phyloP scores from a whole-genome alignment of 495 filamentous ascomycete genomes.

The Pseudomonodictys pantanalensis region DNA sequence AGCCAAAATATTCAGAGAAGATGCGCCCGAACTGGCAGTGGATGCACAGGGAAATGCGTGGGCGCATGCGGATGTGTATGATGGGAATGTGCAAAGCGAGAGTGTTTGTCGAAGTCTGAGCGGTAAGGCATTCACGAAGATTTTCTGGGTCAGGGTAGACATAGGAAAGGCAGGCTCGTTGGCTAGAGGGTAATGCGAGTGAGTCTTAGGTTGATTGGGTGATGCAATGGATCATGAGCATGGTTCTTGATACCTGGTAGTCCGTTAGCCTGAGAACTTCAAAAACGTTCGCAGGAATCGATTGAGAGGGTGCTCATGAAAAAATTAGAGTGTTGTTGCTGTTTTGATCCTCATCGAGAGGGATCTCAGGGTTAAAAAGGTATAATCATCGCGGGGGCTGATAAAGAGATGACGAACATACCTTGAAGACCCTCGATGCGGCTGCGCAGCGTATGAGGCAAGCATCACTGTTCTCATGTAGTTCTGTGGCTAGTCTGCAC shows the following conservation, averaged over 20 bases:
- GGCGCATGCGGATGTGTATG: slow-evolving; percentile 41
- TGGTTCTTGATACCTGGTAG: neutral
- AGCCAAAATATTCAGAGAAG: slow-evolving; percentile 35
- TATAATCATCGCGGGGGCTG: slow-evolving; percentile 47
- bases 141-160: slow-evolving; percentile 43
- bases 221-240: neutral
- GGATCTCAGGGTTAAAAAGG: slow-evolving; percentile 58
- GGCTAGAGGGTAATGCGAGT: neutral
- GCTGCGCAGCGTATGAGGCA: slow-evolving; percentile 6
- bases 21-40: slow-evolving; percentile 24
- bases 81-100: slow-evolving; percentile 38
- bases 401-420: slow-evolving; percentile 19
- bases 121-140: slow-evolving; percentile 32
- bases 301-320: slow-evolving; percentile 49
- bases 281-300: neutral
- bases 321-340: slow-evolving; percentile 63
- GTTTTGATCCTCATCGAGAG: slow-evolving; percentile 51
- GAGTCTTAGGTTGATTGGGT: neutral
- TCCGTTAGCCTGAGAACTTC: neutral
- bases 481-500: neutral
- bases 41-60: slow-evolving; percentile 25
- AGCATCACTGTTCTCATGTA: slow-evolving; percentile 11
- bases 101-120: slow-evolving; percentile 39
- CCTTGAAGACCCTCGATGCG: neutral
- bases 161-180: slow-evolving; percentile 10